A percentile compares a stretch with the other conserved stretches of the same genome.
Conservation (phyloP, 1,284 basidiomycete species). For the Sphaerobolus stellatus region DNA sequence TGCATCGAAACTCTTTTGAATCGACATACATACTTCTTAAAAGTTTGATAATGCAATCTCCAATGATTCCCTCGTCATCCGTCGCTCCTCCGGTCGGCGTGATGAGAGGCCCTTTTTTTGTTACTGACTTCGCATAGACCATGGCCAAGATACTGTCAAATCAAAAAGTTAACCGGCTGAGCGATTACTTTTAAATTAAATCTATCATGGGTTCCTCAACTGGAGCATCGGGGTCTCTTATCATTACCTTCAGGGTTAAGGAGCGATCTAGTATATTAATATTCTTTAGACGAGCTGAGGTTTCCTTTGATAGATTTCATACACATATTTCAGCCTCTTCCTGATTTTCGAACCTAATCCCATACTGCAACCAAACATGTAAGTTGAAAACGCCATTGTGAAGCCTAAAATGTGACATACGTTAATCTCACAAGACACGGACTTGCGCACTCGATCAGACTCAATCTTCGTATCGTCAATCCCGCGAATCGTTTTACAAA, state of each 20-base stretch:
- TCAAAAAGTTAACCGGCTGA: neutral
- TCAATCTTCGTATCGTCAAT: constrained; percentile 80
- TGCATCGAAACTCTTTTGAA: constrained; percentile 85
- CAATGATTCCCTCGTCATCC: constrained; percentile 70
- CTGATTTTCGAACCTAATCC: constrained; percentile 85
- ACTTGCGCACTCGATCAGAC: constrained; percentile 81
- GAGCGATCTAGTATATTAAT: constrained; percentile 69
- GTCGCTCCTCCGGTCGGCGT: constrained; percentile 67
- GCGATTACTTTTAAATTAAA: neutral
- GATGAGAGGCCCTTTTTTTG: constrained; percentile 63
- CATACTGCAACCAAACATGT: constrained; percentile 63
- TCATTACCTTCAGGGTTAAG: constrained; percentile 87
- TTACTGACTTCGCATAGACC: constrained; percentile 84
- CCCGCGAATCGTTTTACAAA: constrained; percentile 84
- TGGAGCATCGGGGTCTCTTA: constrained; percentile 82
- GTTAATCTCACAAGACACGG: constrained; percentile 90
- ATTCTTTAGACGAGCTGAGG: constrained; percentile 66
- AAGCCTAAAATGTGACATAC: constrained; percentile 44
- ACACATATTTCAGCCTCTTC: constrained; percentile 82
- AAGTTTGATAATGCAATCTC: constrained; percentile 76
- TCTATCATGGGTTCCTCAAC: constrained; percentile 88
- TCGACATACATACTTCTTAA: constrained; percentile 75
- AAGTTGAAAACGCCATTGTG: constrained; percentile 2
- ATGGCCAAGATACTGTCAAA: constrained; percentile 83
- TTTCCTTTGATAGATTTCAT: constrained; percentile 71